Evolutionary conservation across 148 eudicot genomes (phyloP), one percentile per base, ranked within the genome.

Genomic region (Rheum nobile): DNA sequence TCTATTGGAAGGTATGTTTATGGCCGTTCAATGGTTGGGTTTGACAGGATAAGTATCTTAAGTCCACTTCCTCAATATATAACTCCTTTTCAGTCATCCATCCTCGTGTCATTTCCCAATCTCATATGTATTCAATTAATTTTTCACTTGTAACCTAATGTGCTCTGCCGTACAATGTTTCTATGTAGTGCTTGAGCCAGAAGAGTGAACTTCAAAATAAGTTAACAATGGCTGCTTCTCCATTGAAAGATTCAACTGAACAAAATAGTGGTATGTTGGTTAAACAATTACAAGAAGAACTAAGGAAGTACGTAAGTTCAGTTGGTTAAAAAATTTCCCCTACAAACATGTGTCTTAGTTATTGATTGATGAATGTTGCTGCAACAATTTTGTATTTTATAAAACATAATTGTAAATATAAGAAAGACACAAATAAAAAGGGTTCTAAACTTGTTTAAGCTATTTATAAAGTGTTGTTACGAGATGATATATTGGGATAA

Each of bases 261-360:
- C 77, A 85, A 74, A 87, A 82, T 37, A 76, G 70, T 79, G 80
- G 57, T 72, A 71, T 90, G 70, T 81, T 95, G 90, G 86, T 91
- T 84, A 91, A 87, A 79, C 88, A 90, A 77, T 82, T 95, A 88
- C 93, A 86, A 72, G 97, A 92, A 79, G 97, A 95, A 87, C 88
- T 95, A 52, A 81, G 84, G 78, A 73, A 63, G 44, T 85, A 84
- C 80, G 99, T 95, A 86, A 87, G 99, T 71, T 39, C 50, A 65
- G 17, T 65, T 17, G 41, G 12, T 17, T 31, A 65, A 16, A 8
- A 63, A 31, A 31, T 65, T 65, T 65, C 32, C n/a, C 70, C 32
- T 32, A 41, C 41, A 61, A 31, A 29, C n/a, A 65, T 65, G 70
- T 65, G 16, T 9, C 22, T 65, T 9, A 34, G 22, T 65, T 6